Percentiles rank a stretch among this genome's conserved stretches.
phyloP scores from a whole-genome alignment of 495 filamentous ascomycete genomes.

The Bombardia bombarda region DNA sequence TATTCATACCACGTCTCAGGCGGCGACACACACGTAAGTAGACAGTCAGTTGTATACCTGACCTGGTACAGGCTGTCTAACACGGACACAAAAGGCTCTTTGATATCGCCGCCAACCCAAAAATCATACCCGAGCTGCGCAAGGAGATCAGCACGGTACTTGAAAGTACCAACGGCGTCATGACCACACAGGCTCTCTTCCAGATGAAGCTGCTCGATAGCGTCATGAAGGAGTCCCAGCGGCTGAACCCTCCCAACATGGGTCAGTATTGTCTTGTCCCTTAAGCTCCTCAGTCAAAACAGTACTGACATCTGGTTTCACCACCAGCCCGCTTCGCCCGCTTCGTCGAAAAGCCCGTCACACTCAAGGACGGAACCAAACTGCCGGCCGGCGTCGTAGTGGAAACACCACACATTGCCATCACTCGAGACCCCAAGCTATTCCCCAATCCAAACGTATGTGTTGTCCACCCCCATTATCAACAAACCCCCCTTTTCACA shows the following conservation, averaged over 20 bases:
- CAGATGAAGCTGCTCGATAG: slow-evolving; percentile 8
- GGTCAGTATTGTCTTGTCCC: not conserved
- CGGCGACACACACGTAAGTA: not conserved
- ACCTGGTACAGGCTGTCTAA: not conserved
- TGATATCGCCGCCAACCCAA: slow-evolving; percentile 31
- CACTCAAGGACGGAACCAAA: slow-evolving; percentile 5
- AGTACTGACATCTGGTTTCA: no score
- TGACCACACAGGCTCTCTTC: not conserved
- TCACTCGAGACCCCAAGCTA: not conserved
- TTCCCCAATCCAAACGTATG: slow-evolving; percentile 1
- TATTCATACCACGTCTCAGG: not conserved
- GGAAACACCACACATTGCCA: slow-evolving; percentile 5
- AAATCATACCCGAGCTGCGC: slow-evolving; percentile 28
- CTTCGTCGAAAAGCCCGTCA: slow-evolving; percentile 17
- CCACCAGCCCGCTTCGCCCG: slow-evolving; percentile 21
- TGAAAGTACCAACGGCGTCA: slow-evolving; percentile 15
- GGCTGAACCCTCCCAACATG: slow-evolving; percentile 4
- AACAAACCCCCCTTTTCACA: not conserved
- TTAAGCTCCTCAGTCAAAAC: not conserved
- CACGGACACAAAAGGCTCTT: slow-evolving; percentile 23
- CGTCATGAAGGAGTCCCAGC: slow-evolving; percentile 6
- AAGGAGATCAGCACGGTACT: slow-evolving; percentile 21
- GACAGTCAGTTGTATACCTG: no score
- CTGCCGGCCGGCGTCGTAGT: not conserved
- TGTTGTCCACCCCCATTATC: no score